These are phyloP conservation scores for Ustilago crameri DNA, from an alignment of 1,284 basidiomycete genomes.

Conservation along the genomic window DNA sequence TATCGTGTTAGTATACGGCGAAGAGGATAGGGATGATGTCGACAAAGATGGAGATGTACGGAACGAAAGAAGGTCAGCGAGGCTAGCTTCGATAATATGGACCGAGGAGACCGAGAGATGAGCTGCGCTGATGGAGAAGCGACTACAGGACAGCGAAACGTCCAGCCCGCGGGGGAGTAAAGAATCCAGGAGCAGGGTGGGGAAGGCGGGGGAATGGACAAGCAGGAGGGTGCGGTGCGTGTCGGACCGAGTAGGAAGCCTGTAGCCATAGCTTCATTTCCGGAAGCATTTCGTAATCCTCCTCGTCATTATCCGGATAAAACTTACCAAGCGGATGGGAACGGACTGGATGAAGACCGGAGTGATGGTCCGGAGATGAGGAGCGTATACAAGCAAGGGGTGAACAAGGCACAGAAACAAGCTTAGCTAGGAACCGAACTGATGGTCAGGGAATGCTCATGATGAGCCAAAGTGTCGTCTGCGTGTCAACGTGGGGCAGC, in stretches of 20 bases:
- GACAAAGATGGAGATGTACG: not conserved
- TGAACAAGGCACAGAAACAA: not conserved
- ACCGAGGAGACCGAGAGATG: constrained; percentile 5
- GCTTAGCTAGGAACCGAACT: not conserved
- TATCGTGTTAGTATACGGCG: not conserved
- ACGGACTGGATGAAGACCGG: constrained; percentile 1
- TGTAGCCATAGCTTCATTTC: not conserved
- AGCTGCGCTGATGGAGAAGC: not conserved
- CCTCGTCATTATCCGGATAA: not conserved
- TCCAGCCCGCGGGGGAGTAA: not conserved
- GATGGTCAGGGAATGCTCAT: no score
- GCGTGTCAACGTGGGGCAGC: constrained; percentile 2
- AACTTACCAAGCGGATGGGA: not conserved
- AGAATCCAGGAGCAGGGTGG: not conserved
- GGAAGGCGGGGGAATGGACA: not conserved
- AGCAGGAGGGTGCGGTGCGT: constrained; percentile 17
- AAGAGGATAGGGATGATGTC: not conserved
- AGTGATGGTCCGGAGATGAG: constrained; percentile 11
- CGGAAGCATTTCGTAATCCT: not conserved
- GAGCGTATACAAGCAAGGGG: not conserved
- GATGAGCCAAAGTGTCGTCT: not conserved
- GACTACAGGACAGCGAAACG: constrained; percentile 1
- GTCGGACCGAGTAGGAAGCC: constrained; percentile 26
- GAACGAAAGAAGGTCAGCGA: constrained; percentile 5
- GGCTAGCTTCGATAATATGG: constrained; percentile 20